A percentile compares a stretch with the other conserved stretches of the same genome.
These are phyloP conservation scores for Dothideomycetidae sp. DNA, from an alignment of 2,329 filamentous ascomycete genomes.

Conservation along the genomic window DNA sequence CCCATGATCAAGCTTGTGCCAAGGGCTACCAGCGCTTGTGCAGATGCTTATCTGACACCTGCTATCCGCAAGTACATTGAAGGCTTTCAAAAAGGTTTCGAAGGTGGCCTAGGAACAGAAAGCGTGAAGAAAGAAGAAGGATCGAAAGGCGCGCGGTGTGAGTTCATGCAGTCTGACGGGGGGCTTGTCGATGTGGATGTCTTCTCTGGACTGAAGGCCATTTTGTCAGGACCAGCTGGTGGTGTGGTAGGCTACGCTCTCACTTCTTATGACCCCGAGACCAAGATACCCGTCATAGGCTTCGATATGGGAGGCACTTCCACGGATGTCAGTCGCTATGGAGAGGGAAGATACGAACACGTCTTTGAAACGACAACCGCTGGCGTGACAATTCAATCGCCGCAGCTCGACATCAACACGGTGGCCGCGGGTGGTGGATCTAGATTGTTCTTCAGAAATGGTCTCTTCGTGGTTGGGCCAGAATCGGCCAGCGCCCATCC, in stretches of 20 bases:
- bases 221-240: constrained; percentile 80
- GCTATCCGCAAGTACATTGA: constrained; percentile 64
- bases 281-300: constrained; percentile 74
- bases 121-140: constrained; percentile 55
- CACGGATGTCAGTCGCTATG: constrained; percentile 77
- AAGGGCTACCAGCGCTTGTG: constrained; percentile 60
- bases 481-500: constrained; percentile 82
- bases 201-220: constrained; percentile 74
- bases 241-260: constrained; percentile 87
- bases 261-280: constrained; percentile 74
- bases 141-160: constrained; percentile 61
- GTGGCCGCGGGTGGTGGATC: constrained; percentile 84
- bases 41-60: constrained; percentile 67
- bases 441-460: constrained; percentile 73
- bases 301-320: constrained; percentile 95
- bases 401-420: constrained; percentile 88
- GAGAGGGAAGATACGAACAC: constrained; percentile 71
- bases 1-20: constrained; percentile 77
- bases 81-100: constrained; percentile 68
- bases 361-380: constrained; percentile 90
- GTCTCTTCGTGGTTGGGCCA: constrained; percentile 78
- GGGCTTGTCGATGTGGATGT: constrained; percentile 56
- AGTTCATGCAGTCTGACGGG: constrained; percentile 90
- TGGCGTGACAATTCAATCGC: constrained; percentile 85
- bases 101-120: constrained; percentile 61